These are phyloP conservation scores for Bryoerythrophyllum caledonicum DNA, from an alignment of 225 moss, liverwort and hornwort species.

Conservation along the genomic window DNA sequence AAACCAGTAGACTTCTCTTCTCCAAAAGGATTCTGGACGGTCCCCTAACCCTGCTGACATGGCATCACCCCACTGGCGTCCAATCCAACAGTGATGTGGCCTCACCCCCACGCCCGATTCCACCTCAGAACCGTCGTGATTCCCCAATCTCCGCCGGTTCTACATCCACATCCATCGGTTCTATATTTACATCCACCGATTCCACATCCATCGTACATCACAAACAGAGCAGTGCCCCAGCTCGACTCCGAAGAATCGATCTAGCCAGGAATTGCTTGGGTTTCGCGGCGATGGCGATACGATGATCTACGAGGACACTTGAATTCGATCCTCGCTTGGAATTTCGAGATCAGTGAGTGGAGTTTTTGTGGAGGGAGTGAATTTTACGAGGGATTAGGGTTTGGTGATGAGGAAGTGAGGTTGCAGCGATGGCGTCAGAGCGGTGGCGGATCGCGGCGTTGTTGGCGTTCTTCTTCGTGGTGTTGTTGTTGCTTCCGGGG, in stretches of 20 bases:
- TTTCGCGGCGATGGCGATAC: too few species aligned
- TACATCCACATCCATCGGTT: too few species aligned
- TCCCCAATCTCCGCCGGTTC: too few species aligned
- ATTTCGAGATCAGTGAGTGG: background rate
- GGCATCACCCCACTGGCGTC: conserved; percentile 30
- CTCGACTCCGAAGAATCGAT: too few species aligned
- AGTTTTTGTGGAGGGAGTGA: background rate
- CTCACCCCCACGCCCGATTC: background rate
- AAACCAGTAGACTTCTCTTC: too few species aligned
- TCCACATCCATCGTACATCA: too few species aligned
- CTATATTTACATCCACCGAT: too few species aligned
- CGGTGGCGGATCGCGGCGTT: background rate
- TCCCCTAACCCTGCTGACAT: background rate
- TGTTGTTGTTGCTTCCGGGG: conserved; percentile 24
- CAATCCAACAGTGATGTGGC: conserved; percentile 20
- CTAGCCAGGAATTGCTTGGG: too few species aligned
- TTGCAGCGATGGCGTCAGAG: conserved; percentile 2
- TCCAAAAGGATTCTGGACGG: too few species aligned
- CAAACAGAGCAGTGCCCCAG: too few species aligned
- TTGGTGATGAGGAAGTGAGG: background rate
- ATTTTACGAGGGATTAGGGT: background rate
- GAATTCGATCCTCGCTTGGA: background rate
- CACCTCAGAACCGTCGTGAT: background rate
- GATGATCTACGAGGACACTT: background rate
- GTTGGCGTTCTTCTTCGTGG: conserved; percentile 15